Conservation (phyloP, 129 eudicot species). For the Pseudognaphalium luteoalbum region DNA sequence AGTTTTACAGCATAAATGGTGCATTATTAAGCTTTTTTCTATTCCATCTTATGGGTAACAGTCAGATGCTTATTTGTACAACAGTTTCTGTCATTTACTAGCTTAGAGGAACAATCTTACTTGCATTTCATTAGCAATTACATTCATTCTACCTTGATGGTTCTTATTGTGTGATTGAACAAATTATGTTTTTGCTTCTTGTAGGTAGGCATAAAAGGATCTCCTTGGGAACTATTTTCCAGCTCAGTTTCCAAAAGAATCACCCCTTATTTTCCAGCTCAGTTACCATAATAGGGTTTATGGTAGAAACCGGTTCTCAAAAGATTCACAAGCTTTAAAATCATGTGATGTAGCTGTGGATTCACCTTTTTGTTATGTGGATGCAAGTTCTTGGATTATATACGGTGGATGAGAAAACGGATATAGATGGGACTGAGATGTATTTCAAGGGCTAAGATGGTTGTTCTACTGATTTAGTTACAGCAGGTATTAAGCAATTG, state of each 20-base stretch:
- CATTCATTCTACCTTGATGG: not conserved
- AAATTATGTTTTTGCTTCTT: not conserved
- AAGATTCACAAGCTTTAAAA: not conserved
- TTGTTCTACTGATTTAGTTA: not conserved
- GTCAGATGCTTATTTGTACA: not conserved
- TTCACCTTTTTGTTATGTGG: not conserved
- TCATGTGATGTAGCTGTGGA: no score
- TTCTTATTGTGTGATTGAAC: not conserved
- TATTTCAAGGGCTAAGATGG: not conserved
- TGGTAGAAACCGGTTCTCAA: not conserved
- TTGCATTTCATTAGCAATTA: not conserved
- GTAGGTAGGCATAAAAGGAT: not conserved
- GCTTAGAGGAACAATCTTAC: not conserved
- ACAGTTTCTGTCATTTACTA: not conserved
- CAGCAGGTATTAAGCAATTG: conserved; percentile 18
- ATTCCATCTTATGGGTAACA: no score
- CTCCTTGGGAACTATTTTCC: not conserved
- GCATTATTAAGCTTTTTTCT: no score
- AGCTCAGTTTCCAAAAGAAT: not conserved
- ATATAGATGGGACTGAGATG: not conserved
- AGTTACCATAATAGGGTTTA: not conserved
- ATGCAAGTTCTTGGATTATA: not conserved
- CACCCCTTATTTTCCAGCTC: not conserved
- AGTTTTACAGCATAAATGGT: no score
- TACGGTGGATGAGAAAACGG: not conserved